Base-by-base conservation (phyloP, 2,329 filamentous ascomycete genomes). In the Pseudopyrenochaeta lycopersici region DNA sequence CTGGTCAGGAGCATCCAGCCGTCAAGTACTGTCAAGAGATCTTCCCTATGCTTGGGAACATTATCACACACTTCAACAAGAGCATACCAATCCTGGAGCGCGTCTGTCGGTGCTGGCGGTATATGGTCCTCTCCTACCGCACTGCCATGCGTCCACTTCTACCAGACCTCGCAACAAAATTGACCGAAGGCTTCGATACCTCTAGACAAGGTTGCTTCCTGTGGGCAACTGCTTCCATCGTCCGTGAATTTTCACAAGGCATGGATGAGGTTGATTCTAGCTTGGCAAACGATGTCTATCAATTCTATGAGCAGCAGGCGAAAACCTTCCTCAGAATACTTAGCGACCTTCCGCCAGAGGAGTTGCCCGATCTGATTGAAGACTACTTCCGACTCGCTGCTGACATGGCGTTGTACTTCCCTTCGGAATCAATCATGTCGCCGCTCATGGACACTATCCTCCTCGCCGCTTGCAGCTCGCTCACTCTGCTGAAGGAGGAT, bases 11-110 rank as follows among this genome's bases (percentile, higher is more conserved):
- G 55, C 93, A 98, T 71, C 94, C 94, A 4, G 92, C 91, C 1
- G 93, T 99, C 53, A 93, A 92, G 76, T 99, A 99, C 79, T 98
- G 95, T 84, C 87, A 94, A 67, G 93, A 98, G 73, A 90, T 97
- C 17, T 92, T 98, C 74, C 91, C 92, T 0, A 87, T 97, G 33
- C 82, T 98, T 54, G 88, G 91, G 7, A 91, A 90, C 7, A 90
- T 99, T 55, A 84, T 96, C 49, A 90, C 96, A 68, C 94, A 89
- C 71, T 99, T 98, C 73, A 85, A 93, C 57, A 82, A 85, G 65
- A 97, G 93, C 64, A 84, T 88, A 12, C 94, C 95, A 3, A 96
- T 99, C 54, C 90, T 96, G 62, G 95, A 99, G 80, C 85, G 94
- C 36, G 87, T 99, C 21, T 98, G 94, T 77, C 87, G 94, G 58